Conservation (phyloP, 2,329 filamentous ascomycete genomes). For the Ceratocystis eucalypticola region DNA sequence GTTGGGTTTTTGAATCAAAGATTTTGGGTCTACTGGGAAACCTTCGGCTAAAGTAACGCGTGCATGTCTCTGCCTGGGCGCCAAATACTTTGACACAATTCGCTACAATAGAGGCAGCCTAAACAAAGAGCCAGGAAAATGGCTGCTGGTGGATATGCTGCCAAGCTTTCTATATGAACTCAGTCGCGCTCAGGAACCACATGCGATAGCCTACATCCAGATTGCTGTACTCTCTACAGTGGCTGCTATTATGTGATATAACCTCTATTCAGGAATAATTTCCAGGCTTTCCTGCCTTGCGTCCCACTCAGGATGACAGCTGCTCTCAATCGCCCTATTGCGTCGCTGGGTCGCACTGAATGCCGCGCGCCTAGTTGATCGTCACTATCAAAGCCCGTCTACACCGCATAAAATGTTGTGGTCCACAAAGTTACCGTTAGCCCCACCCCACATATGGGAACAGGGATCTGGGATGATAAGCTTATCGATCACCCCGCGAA, state of each 20-base stretch:
- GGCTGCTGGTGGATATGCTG: too few relatives aligned
- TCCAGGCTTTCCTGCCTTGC: background rate
- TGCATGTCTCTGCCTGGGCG: too few relatives aligned
- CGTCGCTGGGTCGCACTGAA: background rate
- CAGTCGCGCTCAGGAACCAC: too few relatives aligned
- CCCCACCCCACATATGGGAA: background rate
- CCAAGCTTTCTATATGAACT: too few relatives aligned
- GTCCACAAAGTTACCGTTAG: background rate
- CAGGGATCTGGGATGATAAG: slow-evolving; percentile 8
- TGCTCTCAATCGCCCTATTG: background rate
- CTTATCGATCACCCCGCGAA: slow-evolving; percentile 8
- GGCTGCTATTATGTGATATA: background rate
- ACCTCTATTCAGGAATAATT: background rate
- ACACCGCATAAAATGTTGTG: background rate
- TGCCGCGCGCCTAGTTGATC: background rate
- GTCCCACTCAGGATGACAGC: background rate
- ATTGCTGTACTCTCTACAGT: background rate
- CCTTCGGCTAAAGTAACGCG: too few relatives aligned
- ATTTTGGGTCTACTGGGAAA: too few relatives aligned
- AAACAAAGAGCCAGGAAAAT: too few relatives aligned
- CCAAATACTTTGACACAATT: too few relatives aligned
- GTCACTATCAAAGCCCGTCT: background rate
- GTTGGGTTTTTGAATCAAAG: too few relatives aligned
- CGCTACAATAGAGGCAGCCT: too few relatives aligned
- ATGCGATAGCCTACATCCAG: too few relatives aligned